These are phyloP conservation scores for Fulvia fulva DNA, from an alignment of 2,329 filamentous ascomycete species.

Conservation along the genomic window DNA sequence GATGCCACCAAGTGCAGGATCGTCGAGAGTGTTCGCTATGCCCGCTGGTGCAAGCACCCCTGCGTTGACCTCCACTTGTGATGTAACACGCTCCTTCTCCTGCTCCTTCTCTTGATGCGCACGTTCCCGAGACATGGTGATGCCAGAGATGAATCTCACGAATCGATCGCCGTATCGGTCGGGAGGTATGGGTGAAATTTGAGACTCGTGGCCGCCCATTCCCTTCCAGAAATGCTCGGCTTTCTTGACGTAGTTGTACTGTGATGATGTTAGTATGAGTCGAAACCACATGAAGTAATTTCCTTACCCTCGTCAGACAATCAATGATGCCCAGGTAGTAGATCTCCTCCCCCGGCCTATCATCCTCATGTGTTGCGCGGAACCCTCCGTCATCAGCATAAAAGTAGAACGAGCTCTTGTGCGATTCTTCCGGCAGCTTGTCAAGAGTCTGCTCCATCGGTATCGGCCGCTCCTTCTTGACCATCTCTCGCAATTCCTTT, in stretches of 20 bases:
- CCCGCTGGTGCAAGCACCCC: conserved; percentile 19
- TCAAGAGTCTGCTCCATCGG: conserved; percentile 78
- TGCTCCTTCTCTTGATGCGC: conserved; percentile 38
- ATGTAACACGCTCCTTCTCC: conserved; percentile 44
- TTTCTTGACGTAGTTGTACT: conserved; percentile 94
- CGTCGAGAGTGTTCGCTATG: conserved; percentile 30
- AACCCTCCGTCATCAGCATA: conserved; percentile 94
- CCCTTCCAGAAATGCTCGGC: conserved; percentile 97
- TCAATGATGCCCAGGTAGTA: conserved; percentile 99
- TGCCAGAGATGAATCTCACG: conserved; percentile 81
- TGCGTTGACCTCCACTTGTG: conserved; percentile 23
- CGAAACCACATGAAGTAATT: not conserved
- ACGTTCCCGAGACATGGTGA: conserved; percentile 87
- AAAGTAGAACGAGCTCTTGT: conserved; percentile 70
- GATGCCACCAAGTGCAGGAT: conserved; percentile 38
- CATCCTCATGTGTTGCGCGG: conserved; percentile 86
- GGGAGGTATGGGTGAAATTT: conserved; percentile 90
- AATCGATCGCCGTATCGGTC: conserved; percentile 91
- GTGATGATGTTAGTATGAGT: conserved; percentile 5
- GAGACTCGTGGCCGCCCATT: conserved; percentile 71
- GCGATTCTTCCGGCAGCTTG: conserved; percentile 82
- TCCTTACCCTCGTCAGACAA: conserved; percentile 88
- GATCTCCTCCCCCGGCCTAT: conserved; percentile 79
- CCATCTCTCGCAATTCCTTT: conserved; percentile 82
- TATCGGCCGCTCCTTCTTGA: conserved; percentile 89